Evolutionary conservation across 208 protist species (phyloP), one percentile per base, ranked within the genome.

Genomic region (Leptomonas seymouri): DNA sequence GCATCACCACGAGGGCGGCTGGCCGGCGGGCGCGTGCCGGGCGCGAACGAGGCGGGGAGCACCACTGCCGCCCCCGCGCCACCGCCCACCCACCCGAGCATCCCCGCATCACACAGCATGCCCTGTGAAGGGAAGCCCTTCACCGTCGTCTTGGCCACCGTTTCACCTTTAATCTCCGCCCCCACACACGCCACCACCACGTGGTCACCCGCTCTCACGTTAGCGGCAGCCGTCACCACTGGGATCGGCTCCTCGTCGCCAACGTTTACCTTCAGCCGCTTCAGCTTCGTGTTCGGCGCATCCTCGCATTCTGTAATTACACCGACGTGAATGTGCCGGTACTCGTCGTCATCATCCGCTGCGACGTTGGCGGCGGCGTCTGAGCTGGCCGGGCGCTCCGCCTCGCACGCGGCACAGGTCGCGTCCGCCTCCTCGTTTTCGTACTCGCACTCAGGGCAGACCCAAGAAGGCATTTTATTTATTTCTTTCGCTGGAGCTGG

Each of bases 61-160:
- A 80, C 42, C 21, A 86, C 90, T 11, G 90, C 87, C 0, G 79
- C 77, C 0, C 84, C 84, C 5, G 83, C 86, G 36, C 84, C 87
- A 36, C 90, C 90, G 31, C 87, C 87, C 0, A 67, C 74, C 90
- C 90, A 95, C 18, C 87, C 90, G 14, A 95, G 82, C 90, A 95
- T 93, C 18, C 73, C 76, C 11, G 80, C 62, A 76, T 95, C 86
- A 58, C 90, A 95, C 68, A 95, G 48, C 84, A 95, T 93, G 2
- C 90, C 90, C 21, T 69, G 70, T 11, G 85, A 92, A 18, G 82
- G 79, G 44, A 85, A 71, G n/a, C 90, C 90, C 34, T 88, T 88
- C 36, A 95, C 82, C 16, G 66, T 77, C 18, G 87, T 80, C 74
- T 86, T 86, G 59, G 75, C 67, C 45, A 95, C 82, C n/a, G 44